Percentiles rank a stretch among this genome's conserved stretches.
Evolutionary conservation across 2,329 filamentous ascomycete species (phyloP).

Genomic region (Pseudogymnoascus sp.): DNA sequence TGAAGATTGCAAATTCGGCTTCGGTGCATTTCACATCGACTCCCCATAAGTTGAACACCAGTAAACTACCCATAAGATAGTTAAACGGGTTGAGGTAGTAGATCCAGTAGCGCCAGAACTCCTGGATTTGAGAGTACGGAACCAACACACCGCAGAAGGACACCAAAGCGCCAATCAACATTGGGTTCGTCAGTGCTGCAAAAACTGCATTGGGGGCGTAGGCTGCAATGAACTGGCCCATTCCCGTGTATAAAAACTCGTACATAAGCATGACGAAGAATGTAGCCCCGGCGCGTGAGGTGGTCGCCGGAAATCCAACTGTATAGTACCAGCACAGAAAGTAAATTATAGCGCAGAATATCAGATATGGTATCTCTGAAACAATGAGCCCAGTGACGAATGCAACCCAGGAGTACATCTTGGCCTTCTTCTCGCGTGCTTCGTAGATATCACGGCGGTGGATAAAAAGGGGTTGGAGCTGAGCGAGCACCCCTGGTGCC

Average conservation of each 20-base stretch:
- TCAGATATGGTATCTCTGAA: slow-evolving; percentile 40
- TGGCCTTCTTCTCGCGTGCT: slow-evolving; percentile 51
- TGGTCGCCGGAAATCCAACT: slow-evolving; percentile 33
- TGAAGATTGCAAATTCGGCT: slow-evolving; percentile 41
- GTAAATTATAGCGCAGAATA: slow-evolving; percentile 38
- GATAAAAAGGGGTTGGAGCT: slow-evolving; percentile 53
- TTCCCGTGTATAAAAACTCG: slow-evolving; percentile 53
- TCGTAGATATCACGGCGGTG: slow-evolving; percentile 51
- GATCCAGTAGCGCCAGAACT: slow-evolving; percentile 54
- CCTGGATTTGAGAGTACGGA: slow-evolving; percentile 52
- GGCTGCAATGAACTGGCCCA: slow-evolving; percentile 57
- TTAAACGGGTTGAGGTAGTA: slow-evolving; percentile 56
- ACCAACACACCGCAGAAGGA: slow-evolving; percentile 71
- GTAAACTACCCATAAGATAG: slow-evolving; percentile 51
- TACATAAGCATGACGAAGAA: slow-evolving; percentile 52
- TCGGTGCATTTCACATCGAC: slow-evolving; percentile 39
- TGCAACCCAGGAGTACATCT: slow-evolving; percentile 54
- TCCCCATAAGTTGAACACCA: slow-evolving; percentile 46
- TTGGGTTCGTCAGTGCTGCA: slow-evolving; percentile 49
- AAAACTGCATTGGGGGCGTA: slow-evolving; percentile 56
- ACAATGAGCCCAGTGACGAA: slow-evolving; percentile 48
- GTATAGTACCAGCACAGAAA: slow-evolving; percentile 53
- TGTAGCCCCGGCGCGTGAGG: slow-evolving; percentile 39
- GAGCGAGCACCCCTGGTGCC: slow-evolving; percentile 49
- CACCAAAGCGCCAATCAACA: slow-evolving; percentile 55